Evolutionary conservation across 805 yeast genomes (phyloP).

Genomic region (Candida boidinii): DNA sequence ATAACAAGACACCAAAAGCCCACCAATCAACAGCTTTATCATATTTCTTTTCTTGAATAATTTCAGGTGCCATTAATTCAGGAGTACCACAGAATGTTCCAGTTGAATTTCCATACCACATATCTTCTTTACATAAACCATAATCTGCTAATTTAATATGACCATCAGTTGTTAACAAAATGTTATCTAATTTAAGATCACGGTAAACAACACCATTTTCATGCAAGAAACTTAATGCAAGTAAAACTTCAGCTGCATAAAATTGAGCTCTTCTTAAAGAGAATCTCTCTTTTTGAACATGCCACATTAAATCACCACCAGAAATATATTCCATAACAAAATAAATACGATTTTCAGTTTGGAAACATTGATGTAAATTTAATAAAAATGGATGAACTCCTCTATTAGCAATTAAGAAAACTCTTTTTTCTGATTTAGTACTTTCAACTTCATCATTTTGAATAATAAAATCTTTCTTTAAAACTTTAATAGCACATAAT

Average conservation of each 20-base stretch:
- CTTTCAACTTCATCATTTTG: slow-evolving; percentile 96
- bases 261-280: slow-evolving; percentile 90
- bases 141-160: slow-evolving; percentile 96
- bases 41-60: slow-evolving; percentile 84
- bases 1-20: slow-evolving; percentile 96
- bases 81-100: slow-evolving; percentile 99
- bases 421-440: slow-evolving; percentile 90
- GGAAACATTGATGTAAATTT: slow-evolving; percentile 90
- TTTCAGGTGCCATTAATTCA: slow-evolving; percentile 98
- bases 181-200: slow-evolving; percentile 92
- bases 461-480: slow-evolving; percentile 91
- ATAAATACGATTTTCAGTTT: slow-evolving; percentile 93
- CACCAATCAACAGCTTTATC: slow-evolving; percentile 98
- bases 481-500: slow-evolving; percentile 91
- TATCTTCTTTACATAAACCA: slow-evolving; percentile 89
- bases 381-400: slow-evolving; percentile 90
- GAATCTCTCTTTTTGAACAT: slow-evolving; percentile 86
- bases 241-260: slow-evolving; percentile 91
- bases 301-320: slow-evolving; percentile 99
- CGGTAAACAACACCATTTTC: slow-evolving; percentile 94
- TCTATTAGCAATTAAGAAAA: slow-evolving; percentile 63
- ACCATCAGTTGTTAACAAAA: slow-evolving; percentile 79
- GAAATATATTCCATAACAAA: slow-evolving; percentile 97
- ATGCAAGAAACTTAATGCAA: slow-evolving; percentile 89
- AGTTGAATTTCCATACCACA: slow-evolving; percentile 62